Evolutionary conservation across 495 filamentous ascomycete species (phyloP).

Genomic region (Aspergillus avenaceus): DNA sequence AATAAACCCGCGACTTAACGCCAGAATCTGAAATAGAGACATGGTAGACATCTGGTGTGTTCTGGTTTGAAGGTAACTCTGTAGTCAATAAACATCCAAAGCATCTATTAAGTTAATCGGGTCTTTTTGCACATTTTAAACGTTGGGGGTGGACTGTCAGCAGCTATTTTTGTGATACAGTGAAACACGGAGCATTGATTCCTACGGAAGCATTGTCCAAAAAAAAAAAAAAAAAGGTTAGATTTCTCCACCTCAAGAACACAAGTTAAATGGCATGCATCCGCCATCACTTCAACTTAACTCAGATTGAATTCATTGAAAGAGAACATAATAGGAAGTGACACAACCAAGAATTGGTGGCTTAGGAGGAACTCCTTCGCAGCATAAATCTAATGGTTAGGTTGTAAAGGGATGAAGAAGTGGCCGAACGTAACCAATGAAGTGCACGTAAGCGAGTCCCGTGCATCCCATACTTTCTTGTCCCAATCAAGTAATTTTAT

Average conservation of each 20-base stretch:
- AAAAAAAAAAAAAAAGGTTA: too few relatives aligned
- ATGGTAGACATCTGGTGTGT: background rate
- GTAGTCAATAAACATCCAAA: background rate
- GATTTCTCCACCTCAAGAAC: too few relatives aligned
- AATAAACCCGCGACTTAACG: slow-evolving; percentile 11
- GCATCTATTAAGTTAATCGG: background rate
- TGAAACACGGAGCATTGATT: background rate
- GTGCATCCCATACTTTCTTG: background rate
- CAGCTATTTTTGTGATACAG: background rate
- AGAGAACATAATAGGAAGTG: too few relatives aligned
- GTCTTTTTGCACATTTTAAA: too few relatives aligned
- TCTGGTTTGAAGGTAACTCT: background rate
- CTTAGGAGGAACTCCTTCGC: background rate
- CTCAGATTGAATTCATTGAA: too few relatives aligned
- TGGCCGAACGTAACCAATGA: background rate
- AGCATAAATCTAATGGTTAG: background rate
- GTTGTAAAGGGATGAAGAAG: background rate
- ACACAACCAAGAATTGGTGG: too few relatives aligned
- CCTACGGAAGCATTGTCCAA: too few relatives aligned
- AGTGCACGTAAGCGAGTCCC: background rate
- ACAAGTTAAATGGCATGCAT: background rate
- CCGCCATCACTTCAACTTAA: too few relatives aligned
- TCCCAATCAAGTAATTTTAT: background rate
- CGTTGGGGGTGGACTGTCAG: too few relatives aligned
- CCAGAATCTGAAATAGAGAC: background rate